These are phyloP conservation scores for Physcia stellaris DNA, from an alignment of 495 filamentous ascomycete species.

Conservation along the genomic window DNA sequence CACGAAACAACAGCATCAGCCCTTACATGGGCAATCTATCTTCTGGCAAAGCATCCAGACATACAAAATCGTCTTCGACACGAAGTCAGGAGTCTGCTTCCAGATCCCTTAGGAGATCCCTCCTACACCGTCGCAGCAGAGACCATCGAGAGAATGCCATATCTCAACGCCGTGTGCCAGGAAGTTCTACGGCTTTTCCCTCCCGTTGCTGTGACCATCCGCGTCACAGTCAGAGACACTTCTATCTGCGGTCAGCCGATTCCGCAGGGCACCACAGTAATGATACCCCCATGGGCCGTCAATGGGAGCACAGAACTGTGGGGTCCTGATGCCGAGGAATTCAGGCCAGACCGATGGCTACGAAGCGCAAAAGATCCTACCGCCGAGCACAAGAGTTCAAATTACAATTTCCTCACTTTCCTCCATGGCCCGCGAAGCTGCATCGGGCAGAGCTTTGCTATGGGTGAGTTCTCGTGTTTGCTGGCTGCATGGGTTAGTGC, in stretches of 20 bases:
- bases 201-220: slow-evolving; percentile 46
- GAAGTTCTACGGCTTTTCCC: slow-evolving; percentile 35
- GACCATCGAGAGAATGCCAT: slow-evolving; percentile 1
- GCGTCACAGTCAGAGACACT: slow-evolving; percentile 45
- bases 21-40: slow-evolving; percentile 38
- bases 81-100: slow-evolving; percentile 26
- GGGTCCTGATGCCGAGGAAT: slow-evolving; percentile 65
- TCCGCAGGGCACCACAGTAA: slow-evolving; percentile 37
- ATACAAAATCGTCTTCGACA: slow-evolving; percentile 31
- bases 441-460: slow-evolving; percentile 67
- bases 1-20: slow-evolving; percentile 43
- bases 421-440: slow-evolving; percentile 68
- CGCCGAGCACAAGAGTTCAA: slow-evolving; percentile 24
- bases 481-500: slow-evolving; percentile 61
- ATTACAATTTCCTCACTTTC: slow-evolving; percentile 68
- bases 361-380: too few relatives aligned
- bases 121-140: not conserved
- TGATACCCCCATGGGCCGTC: slow-evolving; percentile 39
- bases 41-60: slow-evolving; percentile 32
- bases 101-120: slow-evolving; percentile 4
- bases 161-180: slow-evolving; percentile 13
- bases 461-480: slow-evolving; percentile 65
- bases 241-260: slow-evolving; percentile 38
- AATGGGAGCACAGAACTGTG: slow-evolving; percentile 66
- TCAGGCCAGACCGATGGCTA: slow-evolving; percentile 71